Percentiles rank a stretch among this genome's conserved stretches.
Evolutionary conservation across 192 early-diverging fungal species (phyloP).

Genomic region (Entomortierella beljakovae): DNA sequence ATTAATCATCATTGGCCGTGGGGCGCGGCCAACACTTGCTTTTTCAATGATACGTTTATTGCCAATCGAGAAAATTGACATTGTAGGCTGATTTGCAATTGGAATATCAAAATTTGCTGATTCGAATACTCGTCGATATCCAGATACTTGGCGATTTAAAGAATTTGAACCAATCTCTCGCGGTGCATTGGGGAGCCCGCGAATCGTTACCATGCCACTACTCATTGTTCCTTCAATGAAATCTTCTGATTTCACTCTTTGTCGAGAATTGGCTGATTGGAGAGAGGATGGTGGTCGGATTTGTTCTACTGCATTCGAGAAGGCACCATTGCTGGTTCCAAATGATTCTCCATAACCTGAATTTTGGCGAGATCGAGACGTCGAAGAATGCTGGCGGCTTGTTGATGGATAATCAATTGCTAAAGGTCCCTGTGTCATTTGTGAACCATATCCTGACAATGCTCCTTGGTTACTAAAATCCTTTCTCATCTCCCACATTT

Average conservation of each 20-base stretch:
- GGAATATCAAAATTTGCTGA: neutral
- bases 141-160: neutral
- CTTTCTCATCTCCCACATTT: conserved; percentile 12
- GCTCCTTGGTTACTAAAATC: neutral
- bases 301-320: too few relatives aligned
- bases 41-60: neutral
- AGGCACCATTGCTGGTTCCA: neutral
- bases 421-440: neutral
- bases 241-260: neutral
- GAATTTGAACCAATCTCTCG: neutral
- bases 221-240: neutral
- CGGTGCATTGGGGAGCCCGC: neutral
- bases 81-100: conserved; percentile 1
- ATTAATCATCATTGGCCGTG: conserved; percentile 17
- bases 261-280: neutral
- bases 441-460: neutral
- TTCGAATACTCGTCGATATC: conserved; percentile 25
- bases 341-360: neutral
- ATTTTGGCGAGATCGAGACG: conserved; percentile 5
- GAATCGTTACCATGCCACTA: conserved; percentile 10
- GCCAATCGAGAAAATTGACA: neutral
- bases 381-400: too few relatives aligned
- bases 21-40: neutral
- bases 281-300: conserved; percentile 15
- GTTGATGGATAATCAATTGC: too few relatives aligned